phyloP scores from a whole-genome alignment of 139 green algal species.

The Yamagishiella unicocca region DNA sequence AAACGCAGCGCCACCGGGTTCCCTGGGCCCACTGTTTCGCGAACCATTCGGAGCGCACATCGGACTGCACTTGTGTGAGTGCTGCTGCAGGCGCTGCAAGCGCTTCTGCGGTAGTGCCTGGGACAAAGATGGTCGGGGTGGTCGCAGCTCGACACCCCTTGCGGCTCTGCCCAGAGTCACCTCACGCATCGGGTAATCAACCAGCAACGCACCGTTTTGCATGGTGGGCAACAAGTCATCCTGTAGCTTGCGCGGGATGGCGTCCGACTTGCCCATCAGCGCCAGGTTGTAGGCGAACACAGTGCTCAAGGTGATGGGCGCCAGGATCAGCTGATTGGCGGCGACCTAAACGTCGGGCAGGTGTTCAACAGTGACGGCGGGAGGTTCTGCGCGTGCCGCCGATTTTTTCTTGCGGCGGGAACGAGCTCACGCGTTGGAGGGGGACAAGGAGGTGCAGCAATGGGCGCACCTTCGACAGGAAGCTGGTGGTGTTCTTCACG shows the following conservation, averaged over 20 bases:
- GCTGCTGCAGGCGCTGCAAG: no score
- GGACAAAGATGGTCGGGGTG: no score
- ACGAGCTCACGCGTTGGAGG: neutral
- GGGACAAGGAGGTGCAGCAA: neutral
- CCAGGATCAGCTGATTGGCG: constrained; percentile 83
- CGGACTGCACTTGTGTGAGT: no score
- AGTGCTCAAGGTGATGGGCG: constrained; percentile 72
- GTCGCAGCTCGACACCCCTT: no score
- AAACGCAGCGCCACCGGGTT: no score
- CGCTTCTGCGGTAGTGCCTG: no score
- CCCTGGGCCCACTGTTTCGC: no score
- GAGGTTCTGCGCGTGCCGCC: no score
- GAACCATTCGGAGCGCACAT: no score
- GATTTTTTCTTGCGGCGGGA: neutral
- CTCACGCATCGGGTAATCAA: no score
- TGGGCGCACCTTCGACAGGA: constrained; percentile 70
- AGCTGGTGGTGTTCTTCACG: constrained; percentile 65
- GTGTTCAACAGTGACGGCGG: neutral
- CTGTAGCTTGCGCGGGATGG: constrained; percentile 73
- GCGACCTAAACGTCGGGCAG: constrained; percentile 56
- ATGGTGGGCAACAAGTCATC: constrained; percentile 81
- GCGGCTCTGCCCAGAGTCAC: no score
- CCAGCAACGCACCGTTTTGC: constrained; percentile 73
- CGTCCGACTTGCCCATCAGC: constrained; percentile 56
- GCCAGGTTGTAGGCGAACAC: constrained; percentile 86